A percentile compares a stretch with the other conserved stretches of the same genome.
phyloP scores from a whole-genome alignment of 1,139 yeast species.

The Yamadazyma oceani region DNA sequence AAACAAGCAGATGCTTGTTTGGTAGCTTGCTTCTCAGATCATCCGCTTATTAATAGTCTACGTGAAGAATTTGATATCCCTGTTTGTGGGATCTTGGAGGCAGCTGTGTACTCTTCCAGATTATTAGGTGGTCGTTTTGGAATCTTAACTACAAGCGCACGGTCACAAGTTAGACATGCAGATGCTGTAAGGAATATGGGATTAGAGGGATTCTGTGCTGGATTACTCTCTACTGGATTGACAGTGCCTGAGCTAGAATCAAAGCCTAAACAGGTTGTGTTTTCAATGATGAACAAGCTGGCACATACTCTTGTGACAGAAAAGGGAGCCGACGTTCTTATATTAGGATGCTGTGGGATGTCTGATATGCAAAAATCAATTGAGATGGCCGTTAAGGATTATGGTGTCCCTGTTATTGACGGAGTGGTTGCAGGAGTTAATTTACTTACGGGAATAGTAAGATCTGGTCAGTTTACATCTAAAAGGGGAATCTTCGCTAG shows the following conservation, averaged over 20 bases:
- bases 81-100: constrained; percentile 13
- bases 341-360: constrained; percentile 36
- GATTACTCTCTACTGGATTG: constrained; percentile 27
- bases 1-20: constrained; percentile 11
- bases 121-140: constrained; percentile 14
- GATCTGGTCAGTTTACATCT: constrained; percentile 19
- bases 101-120: constrained; percentile 12
- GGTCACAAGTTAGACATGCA: constrained; percentile 22
- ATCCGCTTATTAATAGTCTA: constrained; percentile 12
- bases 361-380: constrained; percentile 30
- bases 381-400: constrained; percentile 19
- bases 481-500: constrained; percentile 16
- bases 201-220: constrained; percentile 26
- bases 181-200: constrained; percentile 26
- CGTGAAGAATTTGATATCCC: constrained; percentile 13
- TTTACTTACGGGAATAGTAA: constrained; percentile 18
- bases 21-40: constrained; percentile 14
- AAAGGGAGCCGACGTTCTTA: constrained; percentile 25
- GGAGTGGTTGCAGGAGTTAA: constrained; percentile 25
- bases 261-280: constrained; percentile 26
- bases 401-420: constrained; percentile 20
- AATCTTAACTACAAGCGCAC: constrained; percentile 20
- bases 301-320: constrained; percentile 23
- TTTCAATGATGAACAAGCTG: constrained; percentile 20
- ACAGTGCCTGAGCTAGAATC: constrained; percentile 29